Conservation (phyloP, 495 filamentous ascomycete species). For the Cryomyces minteri region DNA sequence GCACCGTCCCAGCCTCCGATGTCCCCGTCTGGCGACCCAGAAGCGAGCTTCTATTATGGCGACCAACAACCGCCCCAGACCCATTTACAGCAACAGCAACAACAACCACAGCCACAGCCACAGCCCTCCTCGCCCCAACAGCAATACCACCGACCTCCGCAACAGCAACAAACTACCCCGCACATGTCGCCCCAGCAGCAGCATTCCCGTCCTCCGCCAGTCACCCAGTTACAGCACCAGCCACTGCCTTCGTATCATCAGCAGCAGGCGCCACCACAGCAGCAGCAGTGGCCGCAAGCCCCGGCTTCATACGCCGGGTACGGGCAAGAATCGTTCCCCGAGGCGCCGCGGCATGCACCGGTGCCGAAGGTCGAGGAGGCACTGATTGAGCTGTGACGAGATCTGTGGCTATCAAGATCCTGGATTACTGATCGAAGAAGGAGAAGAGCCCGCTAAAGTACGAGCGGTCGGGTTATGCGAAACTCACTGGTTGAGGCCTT, state of each 20-base stretch:
- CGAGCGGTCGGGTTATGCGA: no score
- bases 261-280: slow-evolving; percentile 14
- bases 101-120: slow-evolving; percentile 5
- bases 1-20: slow-evolving; percentile 11
- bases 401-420: no score
- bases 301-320: slow-evolving; percentile 29
- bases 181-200: background rate
- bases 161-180: slow-evolving; percentile 13
- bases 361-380: slow-evolving; percentile 55
- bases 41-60: slow-evolving; percentile 17
- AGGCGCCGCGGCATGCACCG: slow-evolving; percentile 42
- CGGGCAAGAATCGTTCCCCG: slow-evolving; percentile 44
- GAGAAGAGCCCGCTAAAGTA: no score
- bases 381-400: slow-evolving; percentile 58
- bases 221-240: background rate
- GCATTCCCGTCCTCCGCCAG: background rate
- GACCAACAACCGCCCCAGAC: slow-evolving; percentile 15
- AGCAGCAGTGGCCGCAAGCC: slow-evolving; percentile 8
- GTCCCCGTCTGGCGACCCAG: slow-evolving; percentile 2
- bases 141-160: slow-evolving; percentile 13
- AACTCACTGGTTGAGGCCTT: no score
- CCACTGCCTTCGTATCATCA: slow-evolving; percentile 1
- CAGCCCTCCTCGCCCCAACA: slow-evolving; percentile 5
- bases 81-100: slow-evolving; percentile 8
- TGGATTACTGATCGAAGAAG: no score